A percentile compares a stretch with the other conserved stretches of the same genome.
phyloP scores from a whole-genome alignment of 2,329 filamentous ascomycete genomes.

The Sporothrix inflata region DNA sequence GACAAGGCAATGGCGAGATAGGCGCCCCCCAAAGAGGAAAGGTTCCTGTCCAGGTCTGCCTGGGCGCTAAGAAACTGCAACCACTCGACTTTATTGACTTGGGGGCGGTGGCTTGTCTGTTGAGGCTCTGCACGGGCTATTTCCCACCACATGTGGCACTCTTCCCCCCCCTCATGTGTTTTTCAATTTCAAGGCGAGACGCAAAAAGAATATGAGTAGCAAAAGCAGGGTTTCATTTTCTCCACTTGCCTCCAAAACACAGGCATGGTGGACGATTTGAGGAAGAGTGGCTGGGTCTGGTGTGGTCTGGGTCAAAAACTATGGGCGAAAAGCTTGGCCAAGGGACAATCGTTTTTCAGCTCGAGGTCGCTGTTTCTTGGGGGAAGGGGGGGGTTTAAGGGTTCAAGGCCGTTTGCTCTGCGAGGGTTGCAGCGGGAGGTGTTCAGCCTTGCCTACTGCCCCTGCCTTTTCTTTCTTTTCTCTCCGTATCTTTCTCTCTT shows the following conservation, averaged over 20 bases:
- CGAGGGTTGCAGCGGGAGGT: neutral
- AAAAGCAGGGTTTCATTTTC: neutral
- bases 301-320: neutral
- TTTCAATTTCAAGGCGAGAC: neutral
- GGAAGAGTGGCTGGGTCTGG: neutral
- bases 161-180: no score
- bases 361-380: no score
- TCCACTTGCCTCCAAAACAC: neutral
- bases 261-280: neutral
- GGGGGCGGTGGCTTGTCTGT: slow-evolving; percentile 10
- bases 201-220: no score
- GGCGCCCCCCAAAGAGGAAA: slow-evolving; percentile 11
- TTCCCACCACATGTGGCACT: neutral
- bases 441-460: neutral
- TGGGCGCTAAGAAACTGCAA: neutral
- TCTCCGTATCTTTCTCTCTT: neutral
- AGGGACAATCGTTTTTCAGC: neutral
- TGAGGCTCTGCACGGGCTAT: slow-evolving; percentile 5
- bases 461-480: neutral
- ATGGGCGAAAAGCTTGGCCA: neutral
- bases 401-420: no score
- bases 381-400: no score
- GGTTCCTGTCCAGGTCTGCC: neutral
- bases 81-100: neutral
- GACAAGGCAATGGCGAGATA: neutral